Base-by-base conservation (phyloP, 2,329 filamentous ascomycete species). In the Aspergillus hiratsukae region DNA sequence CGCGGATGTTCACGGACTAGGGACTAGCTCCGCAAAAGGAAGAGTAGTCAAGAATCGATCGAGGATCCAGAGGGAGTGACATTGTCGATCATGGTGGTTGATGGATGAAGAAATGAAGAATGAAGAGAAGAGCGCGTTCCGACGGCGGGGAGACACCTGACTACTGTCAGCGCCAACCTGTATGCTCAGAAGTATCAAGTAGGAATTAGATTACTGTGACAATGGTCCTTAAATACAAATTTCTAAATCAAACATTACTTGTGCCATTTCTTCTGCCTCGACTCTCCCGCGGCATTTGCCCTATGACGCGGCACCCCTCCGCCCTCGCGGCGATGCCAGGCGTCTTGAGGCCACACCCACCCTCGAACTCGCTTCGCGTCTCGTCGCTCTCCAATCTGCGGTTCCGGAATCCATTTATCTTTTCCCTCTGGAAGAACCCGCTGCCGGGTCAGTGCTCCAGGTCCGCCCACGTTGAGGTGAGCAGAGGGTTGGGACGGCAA, bases 391-490 rank as follows among this genome's bases (percentile, higher is more conserved):
- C 78, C 77, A 59, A 81, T 80, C 48, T 83, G 78, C 21, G 77
- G 79, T 68, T 83, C 82, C 2, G 84, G 84, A 56, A 87, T 85
- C 84, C 84, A 86, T 49, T 75, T 75, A 67, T 87, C 85, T 61
- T 82, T 81, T 10, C 72, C 71, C 17, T 84, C 80, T 1, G 71
- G 61, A 10, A 83, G 68, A 59, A 81, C 75, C 49, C 81, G 79
- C 66, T 83, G 79, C 37, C 85, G 74, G 2, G 81, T 85, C 54
- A 85, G 64, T 0, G 80, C 80, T 3, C 80, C 81, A 1, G 83
- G 81, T 3, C 80, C 81, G 8, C 84, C 84, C 23, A 86, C 81
- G 52, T 87, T 83, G 72, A 87, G 77, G 61, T 80, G 79, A 69
- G 82, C 84, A 14, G 80, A 78, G 46, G 74, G 72, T 56, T 87